Conservation (phyloP, 1,284 basidiomycete genomes). For the Cystobasidium slooffiae region DNA sequence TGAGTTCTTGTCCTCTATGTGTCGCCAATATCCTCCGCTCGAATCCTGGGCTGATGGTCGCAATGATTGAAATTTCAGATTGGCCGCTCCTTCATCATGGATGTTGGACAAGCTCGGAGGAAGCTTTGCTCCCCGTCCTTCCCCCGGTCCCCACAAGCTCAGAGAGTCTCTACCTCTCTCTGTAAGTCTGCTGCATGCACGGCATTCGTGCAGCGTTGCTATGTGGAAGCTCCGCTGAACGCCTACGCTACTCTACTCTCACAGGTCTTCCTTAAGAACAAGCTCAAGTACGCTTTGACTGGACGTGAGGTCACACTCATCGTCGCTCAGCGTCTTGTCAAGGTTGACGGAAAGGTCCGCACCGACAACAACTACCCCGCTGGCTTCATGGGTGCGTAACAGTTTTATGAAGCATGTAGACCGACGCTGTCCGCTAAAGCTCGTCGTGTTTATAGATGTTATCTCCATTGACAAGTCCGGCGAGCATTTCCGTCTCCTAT, state of each 20-base stretch:
- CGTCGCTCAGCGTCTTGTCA: constrained; percentile 94
- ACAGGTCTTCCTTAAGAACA: constrained; percentile 95
- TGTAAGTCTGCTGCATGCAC: constrained; percentile 51
- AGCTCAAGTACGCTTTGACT: constrained; percentile 98
- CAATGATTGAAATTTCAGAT: constrained; percentile 58
- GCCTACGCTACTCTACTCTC: constrained; percentile 61
- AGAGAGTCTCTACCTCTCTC: constrained; percentile 80
- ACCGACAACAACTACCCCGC: constrained; percentile 97
- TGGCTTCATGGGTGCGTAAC: constrained; percentile 86
- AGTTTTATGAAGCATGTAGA: neutral
- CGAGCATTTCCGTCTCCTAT: constrained; percentile 99
- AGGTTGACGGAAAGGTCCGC: constrained; percentile 98
- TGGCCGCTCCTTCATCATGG: constrained; percentile 97
- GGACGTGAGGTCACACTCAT: constrained; percentile 95
- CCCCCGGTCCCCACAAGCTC: constrained; percentile 98
- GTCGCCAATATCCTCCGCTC: neutral
- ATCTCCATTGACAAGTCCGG: constrained; percentile 97
- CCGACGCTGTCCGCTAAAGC: neutral
- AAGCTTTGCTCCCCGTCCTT: constrained; percentile 84
- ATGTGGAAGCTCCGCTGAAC: neutral
- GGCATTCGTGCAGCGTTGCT: neutral
- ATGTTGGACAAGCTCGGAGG: constrained; percentile 83
- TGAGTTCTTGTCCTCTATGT: neutral
- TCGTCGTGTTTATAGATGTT: constrained; percentile 69
- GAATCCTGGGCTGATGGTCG: neutral